These are phyloP conservation scores for Vitis hybrid DNA, from an alignment of 177 flowering plant genomes.

Conservation along the genomic window DNA sequence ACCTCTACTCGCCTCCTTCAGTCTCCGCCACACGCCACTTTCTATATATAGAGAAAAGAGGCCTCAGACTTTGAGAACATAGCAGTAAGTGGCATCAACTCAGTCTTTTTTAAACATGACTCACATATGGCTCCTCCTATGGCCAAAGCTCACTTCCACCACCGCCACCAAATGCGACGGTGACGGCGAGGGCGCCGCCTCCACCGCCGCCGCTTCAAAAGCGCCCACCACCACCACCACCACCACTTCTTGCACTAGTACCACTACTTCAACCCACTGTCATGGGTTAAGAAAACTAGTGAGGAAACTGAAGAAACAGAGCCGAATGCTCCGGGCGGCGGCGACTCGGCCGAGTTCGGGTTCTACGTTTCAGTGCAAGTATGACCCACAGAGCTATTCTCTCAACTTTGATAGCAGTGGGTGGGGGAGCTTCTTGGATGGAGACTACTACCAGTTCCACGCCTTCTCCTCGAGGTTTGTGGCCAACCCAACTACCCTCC, in stretches of 20 bases:
- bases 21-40: too few species aligned
- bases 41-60: too few species aligned
- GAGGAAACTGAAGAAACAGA: conserved; percentile 42
- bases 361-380: conserved; percentile 30
- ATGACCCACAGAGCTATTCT: conserved; percentile 57
- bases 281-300: conserved; percentile 21
- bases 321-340: conserved; percentile 19
- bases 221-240: background rate
- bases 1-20: too few species aligned
- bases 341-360: conserved; percentile 8
- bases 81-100: too few species aligned
- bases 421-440: conserved; percentile 24
- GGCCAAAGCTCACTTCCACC: conserved; percentile 25
- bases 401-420: conserved; percentile 49
- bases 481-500: conserved; percentile 10
- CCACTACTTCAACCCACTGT: background rate
- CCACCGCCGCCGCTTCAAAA: conserved; percentile 2
- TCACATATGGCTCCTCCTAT: conserved; percentile 27
- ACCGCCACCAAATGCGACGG: conserved; percentile 11
- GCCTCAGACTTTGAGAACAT: too few species aligned
- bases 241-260: background rate
- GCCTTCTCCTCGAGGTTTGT: conserved; percentile 58
- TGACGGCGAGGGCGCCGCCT: background rate
- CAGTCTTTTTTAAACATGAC: background rate
- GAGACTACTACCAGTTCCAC: conserved; percentile 32